Percentiles rank a stretch among this genome's conserved stretches.
phyloP scores from a whole-genome alignment of 495 filamentous ascomycete species.

The Barbatosphaeria neglecta region DNA sequence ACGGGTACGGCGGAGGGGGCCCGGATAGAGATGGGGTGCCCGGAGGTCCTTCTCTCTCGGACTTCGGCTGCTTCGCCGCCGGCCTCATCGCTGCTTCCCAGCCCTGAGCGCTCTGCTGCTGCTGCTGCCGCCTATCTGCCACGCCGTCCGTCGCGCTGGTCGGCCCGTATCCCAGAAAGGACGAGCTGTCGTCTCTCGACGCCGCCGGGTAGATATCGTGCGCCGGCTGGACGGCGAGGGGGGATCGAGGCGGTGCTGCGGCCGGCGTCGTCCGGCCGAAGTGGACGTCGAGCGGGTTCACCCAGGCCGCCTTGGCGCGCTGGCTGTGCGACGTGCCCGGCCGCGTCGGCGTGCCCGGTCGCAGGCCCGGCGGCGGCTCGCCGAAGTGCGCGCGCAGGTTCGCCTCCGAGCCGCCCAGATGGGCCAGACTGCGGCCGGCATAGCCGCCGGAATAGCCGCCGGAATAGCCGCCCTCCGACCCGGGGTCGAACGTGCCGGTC shows the following conservation, averaged over 20 bases:
- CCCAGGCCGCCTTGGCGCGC: constrained; percentile 18
- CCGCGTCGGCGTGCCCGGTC: constrained; percentile 9
- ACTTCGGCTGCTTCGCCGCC: constrained; percentile 3
- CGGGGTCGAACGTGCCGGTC: too few species aligned
- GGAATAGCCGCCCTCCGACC: too few species aligned
- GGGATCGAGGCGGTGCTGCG: constrained; percentile 17
- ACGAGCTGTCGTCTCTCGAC: neutral
- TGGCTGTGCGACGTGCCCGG: constrained; percentile 21
- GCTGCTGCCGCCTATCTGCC: too few species aligned
- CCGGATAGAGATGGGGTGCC: too few species aligned
- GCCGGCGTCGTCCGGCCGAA: constrained; percentile 12
- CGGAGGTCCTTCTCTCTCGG: too few species aligned
- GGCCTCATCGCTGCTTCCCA: too few species aligned
- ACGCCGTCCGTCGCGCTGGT: constrained; percentile 3
- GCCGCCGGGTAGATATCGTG: constrained; percentile 9
- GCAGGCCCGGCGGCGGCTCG: constrained; percentile 4
- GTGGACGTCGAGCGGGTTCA: constrained; percentile 30
- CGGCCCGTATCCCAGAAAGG: constrained; percentile 9
- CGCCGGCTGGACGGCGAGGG: constrained; percentile 16
- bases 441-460: too few species aligned
- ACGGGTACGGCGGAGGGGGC: too few species aligned
- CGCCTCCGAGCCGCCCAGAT: constrained; percentile 24
- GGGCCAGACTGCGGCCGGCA: too few species aligned
- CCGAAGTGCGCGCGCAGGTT: constrained; percentile 22
- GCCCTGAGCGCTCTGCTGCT: too few species aligned